Conservation (phyloP, 2,329 filamentous ascomycete species). For the Beauveria varroae region DNA sequence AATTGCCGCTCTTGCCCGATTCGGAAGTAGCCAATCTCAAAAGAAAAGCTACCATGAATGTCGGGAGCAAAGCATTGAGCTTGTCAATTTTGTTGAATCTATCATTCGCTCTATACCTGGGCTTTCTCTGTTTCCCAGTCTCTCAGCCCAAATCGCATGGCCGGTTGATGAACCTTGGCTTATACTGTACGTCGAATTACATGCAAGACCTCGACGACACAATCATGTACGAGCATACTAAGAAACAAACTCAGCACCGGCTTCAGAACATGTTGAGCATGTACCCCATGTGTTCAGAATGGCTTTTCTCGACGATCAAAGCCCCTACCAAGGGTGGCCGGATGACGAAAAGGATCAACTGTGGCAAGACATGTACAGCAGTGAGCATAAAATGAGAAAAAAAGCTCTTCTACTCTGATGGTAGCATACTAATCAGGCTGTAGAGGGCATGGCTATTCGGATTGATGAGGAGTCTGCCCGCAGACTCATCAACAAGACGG, state of each 20-base stretch:
- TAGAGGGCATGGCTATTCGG: constrained; percentile 3
- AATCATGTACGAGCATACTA: background rate
- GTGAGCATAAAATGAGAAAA: background rate
- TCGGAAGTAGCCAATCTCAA: background rate
- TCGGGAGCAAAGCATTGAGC: background rate
- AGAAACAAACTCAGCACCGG: background rate
- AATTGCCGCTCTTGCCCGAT: background rate
- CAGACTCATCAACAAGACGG: constrained; percentile 1
- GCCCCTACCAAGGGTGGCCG: constrained; percentile 10
- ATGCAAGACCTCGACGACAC: background rate
- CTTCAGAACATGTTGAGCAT: background rate
- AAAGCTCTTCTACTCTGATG: no score
- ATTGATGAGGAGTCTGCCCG: background rate
- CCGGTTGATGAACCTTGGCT: background rate
- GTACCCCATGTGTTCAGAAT: background rate
- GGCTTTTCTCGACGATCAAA: background rate
- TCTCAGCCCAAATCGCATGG: no score
- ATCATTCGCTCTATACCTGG: background rate
- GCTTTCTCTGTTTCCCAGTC: background rate
- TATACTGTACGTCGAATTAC: background rate
- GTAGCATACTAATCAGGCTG: background rate
- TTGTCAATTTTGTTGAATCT: background rate
- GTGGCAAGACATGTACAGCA: constrained; percentile 9
- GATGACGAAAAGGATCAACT: constrained; percentile 8
- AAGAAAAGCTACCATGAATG: background rate